Evolutionary conservation across 495 filamentous ascomycete genomes (phyloP), one percentile per base, ranked within the genome.

Genomic region (Aspergillus baeticus): DNA sequence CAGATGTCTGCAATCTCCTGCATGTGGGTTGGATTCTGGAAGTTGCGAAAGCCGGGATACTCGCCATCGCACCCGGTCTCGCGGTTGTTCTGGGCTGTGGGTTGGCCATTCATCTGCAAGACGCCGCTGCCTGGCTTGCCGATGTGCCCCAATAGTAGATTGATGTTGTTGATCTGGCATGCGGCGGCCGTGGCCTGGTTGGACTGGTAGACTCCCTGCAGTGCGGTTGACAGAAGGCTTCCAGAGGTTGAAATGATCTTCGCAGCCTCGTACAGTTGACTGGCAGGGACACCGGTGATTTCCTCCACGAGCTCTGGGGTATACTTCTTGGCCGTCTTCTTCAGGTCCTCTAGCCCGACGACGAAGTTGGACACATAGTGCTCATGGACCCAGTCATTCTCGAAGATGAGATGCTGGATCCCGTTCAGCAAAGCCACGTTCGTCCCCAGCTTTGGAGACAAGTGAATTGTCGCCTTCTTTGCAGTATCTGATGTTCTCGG

Each of bases 81-180:
- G 22, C 38, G 35, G 26, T 44, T 54, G 38, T 54, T 54, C 14
- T 54, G 51, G 13, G 51, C 51, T 5, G 51, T 54, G 22, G 51
- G 51, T 23, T 54, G 51, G 3, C 51, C 51, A 10, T 54, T 54
- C 51, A 54, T 54, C 13, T 54, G 38, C 14, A 54, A 38, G 20
- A 54, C 21, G 14, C 51, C 51, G 6, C 38, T 43, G 23, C 51
- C 38, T 1, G 51, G 51, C 15, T 44, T 43, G 15, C 51, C 38
- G 33, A 54, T 54, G 22, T 34, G 51, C 0, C 51, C 51, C 2
- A 42, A 38, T 5, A 54, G 23, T 2, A 54, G 51, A 20, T 54
- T 54, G 37, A 54, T 54, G 51, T 54, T 54, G 23, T 54, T 54
- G 51, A 54, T 54, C 15, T 44, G 51, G 23, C 51, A 54, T 18